A percentile compares a stretch with the other conserved stretches of the same genome.
Conservation (phyloP, 164 flowering plant genomes). For the grape (Vitis vinifera) region ASM3070453v1 NC_081808.1:19961501-19962000, state of each 20-base stretch:
- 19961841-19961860: too few relatives aligned
- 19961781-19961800: not conserved
- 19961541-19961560: too few relatives aligned
- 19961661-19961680: too few relatives aligned
- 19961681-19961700: not conserved
- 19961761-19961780: not conserved
- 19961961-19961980: conserved; percentile 11
- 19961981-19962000: conserved; percentile 12
- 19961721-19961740: conserved; percentile 7
- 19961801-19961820: conserved; percentile 6
- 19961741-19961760: not conserved
- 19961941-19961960: not conserved
- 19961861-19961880: not conserved
- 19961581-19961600: not conserved
- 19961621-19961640: not conserved
- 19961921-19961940: too few relatives aligned
- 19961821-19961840: conserved; percentile 5
- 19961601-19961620: not conserved
- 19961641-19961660: not conserved
- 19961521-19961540: too few relatives aligned
- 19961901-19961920: too few relatives aligned
- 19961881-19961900: not conserved
- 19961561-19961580: too few relatives aligned
- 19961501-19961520: conserved; percentile 2
- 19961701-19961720: conserved; percentile 1